Percentiles rank a stretch among this genome's conserved stretches.
Conservation (phyloP, 805 yeast genomes). For the Tetrapisispora pingtungensis region DNA sequence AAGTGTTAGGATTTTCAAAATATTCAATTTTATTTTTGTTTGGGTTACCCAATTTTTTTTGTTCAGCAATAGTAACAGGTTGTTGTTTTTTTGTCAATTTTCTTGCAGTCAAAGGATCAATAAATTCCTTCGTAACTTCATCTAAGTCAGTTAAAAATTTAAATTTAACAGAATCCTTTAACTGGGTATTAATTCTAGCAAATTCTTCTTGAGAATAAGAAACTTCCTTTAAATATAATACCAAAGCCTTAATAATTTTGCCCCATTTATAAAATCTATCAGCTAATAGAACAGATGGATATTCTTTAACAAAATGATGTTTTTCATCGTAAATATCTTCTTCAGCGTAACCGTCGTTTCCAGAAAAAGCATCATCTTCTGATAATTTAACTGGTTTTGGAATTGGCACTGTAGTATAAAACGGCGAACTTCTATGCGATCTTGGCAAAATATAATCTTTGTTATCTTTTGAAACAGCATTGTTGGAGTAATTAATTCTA, state of each 20-base stretch:
- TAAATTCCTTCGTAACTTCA: slow-evolving; percentile 29
- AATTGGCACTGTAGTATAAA: slow-evolving; percentile 26
- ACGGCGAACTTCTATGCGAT: slow-evolving; percentile 20
- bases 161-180: slow-evolving; percentile 55
- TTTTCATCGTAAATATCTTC: slow-evolving; percentile 12
- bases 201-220: slow-evolving; percentile 76
- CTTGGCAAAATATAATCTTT: slow-evolving; percentile 3
- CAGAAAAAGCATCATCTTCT: slow-evolving; percentile 1
- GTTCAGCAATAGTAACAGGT: slow-evolving; percentile 18
- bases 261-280: slow-evolving; percentile 77
- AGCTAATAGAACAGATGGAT: slow-evolving; percentile 76
- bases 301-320: slow-evolving; percentile 25
- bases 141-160: slow-evolving; percentile 30
- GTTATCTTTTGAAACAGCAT: background rate
- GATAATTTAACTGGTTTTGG: slow-evolving; percentile 20
- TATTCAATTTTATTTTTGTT: background rate
- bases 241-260: slow-evolving; percentile 57
- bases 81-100: slow-evolving; percentile 29
- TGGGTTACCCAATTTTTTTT: slow-evolving; percentile 8
- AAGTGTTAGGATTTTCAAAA: background rate
- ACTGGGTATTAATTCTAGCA: slow-evolving; percentile 51
- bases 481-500: background rate
- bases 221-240: slow-evolving; percentile 61
- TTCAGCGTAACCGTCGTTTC: slow-evolving; percentile 3
- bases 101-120: slow-evolving; percentile 42